A percentile compares a stretch with the other conserved stretches of the same genome.
These are phyloP conservation scores for Perkinsus olseni DNA, from an alignment of 169 alveolate species.

Conservation along the genomic window DNA sequence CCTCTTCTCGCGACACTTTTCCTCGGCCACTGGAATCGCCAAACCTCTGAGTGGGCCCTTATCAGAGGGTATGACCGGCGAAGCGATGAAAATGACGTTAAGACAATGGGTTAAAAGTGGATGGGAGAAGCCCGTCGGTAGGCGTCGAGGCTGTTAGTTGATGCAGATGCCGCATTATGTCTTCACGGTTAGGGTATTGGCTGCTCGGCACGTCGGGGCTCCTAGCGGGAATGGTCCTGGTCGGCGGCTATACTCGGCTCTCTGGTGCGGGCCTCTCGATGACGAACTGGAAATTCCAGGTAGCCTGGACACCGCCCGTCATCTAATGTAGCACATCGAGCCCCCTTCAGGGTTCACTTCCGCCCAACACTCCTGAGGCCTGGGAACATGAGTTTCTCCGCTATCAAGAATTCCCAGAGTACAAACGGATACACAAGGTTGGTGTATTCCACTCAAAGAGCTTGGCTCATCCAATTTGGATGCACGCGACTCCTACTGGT, in stretches of 20 bases:
- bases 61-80: not conserved
- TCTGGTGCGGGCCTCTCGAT: slow-evolving; percentile 75
- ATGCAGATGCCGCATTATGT: not conserved
- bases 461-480: no score
- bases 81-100: not conserved
- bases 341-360: slow-evolving; percentile 41
- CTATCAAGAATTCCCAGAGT: not conserved
- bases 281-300: slow-evolving; percentile 71
- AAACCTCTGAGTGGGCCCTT: not conserved
- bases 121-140: not conserved
- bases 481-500: slow-evolving; percentile 65
- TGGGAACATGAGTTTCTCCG: not conserved
- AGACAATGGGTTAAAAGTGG: not conserved
- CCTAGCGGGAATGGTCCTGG: slow-evolving; percentile 48
- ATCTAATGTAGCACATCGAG: slow-evolving; percentile 65
- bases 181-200: not conserved
- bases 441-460: no score
- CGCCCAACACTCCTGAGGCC: not conserved
- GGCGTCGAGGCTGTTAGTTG: no score
- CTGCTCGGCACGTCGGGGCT: not conserved
- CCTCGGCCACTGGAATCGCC: not conserved
- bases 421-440: not conserved
- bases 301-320: slow-evolving; percentile 59
- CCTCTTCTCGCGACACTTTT: not conserved
- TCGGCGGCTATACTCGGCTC: slow-evolving; percentile 78